Conservation (phyloP, 2,329 filamentous ascomycete genomes). For the Capronia epimyces region DNA sequence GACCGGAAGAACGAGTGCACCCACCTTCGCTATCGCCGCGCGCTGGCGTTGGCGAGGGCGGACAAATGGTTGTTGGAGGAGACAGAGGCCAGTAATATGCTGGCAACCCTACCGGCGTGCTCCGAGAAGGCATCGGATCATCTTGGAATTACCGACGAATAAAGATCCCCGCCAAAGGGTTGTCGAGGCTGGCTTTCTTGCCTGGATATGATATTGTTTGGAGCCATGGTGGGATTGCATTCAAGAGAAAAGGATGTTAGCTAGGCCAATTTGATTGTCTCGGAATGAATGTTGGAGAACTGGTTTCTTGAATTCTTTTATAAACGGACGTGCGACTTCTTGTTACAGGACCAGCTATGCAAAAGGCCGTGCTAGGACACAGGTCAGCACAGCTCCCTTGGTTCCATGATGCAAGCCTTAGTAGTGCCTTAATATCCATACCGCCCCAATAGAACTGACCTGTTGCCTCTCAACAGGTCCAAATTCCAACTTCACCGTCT, state of each 20-base stretch:
- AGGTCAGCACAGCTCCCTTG: not conserved
- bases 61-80: not conserved
- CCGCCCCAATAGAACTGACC: not conserved
- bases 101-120: too few species aligned
- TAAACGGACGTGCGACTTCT: not conserved
- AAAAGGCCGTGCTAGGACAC: not conserved
- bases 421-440: not conserved
- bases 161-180: too few species aligned
- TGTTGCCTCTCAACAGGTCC: conserved; percentile 60
- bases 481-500: conserved; percentile 84
- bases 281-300: not conserved
- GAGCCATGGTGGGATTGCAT: too few species aligned
- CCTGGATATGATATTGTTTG: too few species aligned
- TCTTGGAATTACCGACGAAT: too few species aligned
- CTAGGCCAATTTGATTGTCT: not conserved
- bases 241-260: too few species aligned
- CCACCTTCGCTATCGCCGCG: not conserved
- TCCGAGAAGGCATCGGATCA: too few species aligned
- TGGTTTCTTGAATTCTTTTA: conserved; percentile 2
- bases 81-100: not conserved
- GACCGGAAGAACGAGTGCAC: not conserved
- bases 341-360: not conserved
- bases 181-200: too few species aligned
- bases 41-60: not conserved
- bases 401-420: too few species aligned